Conservation (phyloP, 2,329 filamentous ascomycete genomes). For the Fusarium albosuccineum region DNA sequence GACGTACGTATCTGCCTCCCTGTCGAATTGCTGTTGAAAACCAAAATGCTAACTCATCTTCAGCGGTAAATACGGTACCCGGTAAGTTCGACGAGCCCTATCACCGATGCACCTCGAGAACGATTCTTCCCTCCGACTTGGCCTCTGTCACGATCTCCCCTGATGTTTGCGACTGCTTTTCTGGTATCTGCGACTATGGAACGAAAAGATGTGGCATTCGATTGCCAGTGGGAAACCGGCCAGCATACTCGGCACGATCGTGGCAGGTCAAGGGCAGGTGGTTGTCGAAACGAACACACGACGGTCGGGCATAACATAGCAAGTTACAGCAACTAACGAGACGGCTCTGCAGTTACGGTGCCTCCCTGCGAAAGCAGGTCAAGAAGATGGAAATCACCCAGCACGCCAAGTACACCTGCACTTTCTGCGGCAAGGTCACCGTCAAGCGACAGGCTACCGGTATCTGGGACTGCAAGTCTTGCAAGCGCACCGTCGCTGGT, state of each 20-base stretch:
- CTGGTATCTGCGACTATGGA: constrained; percentile 8
- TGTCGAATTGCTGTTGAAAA: constrained; percentile 15
- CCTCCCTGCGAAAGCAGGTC: constrained; percentile 93
- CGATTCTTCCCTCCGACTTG: constrained; percentile 22
- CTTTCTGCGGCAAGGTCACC: constrained; percentile 97
- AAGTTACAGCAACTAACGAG: constrained; percentile 44
- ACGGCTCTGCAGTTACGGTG: constrained; percentile 84
- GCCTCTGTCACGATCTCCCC: constrained; percentile 30
- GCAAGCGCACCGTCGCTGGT: constrained; percentile 81
- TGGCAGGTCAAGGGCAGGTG: constrained; percentile 20
- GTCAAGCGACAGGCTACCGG: constrained; percentile 92
- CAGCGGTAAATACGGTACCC: constrained; percentile 91
- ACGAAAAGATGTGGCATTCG: constrained; percentile 11
- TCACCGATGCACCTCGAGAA: constrained; percentile 36
- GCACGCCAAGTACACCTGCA: constrained; percentile 97
- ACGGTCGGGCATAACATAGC: constrained; percentile 8
- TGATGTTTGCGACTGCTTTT: constrained; percentile 7
- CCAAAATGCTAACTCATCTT: constrained; percentile 47
- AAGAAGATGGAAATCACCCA: constrained; percentile 99
- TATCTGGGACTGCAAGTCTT: constrained; percentile 97
- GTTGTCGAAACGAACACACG: constrained; percentile 15
- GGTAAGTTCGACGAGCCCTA: constrained; percentile 69
- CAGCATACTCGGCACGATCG: constrained; percentile 7
- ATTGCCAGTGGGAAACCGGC: constrained; percentile 2
- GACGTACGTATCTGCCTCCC: constrained; percentile 65